These are phyloP conservation scores for Pestalotiopsis sp. DNA, from an alignment of 2,329 filamentous ascomycete species.

Conservation along the genomic window DNA sequence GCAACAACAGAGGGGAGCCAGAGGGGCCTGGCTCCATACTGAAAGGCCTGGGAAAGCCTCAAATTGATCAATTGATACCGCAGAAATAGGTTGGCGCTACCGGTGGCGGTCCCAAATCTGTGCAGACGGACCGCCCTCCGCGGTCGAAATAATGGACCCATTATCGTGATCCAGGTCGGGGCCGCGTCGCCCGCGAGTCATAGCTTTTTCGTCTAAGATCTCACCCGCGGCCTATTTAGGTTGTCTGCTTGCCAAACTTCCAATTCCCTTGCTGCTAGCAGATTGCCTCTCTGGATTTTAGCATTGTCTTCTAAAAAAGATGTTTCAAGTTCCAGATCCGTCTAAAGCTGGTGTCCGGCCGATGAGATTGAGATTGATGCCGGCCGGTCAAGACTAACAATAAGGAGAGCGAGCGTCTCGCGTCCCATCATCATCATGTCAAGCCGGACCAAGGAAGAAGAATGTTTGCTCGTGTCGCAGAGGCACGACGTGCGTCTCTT, in stretches of 20 bases:
- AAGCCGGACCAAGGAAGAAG: no score
- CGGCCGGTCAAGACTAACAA: neutral
- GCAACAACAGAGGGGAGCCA: neutral
- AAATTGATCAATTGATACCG: neutral
- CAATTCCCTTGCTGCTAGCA: neutral
- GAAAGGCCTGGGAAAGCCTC: neutral
- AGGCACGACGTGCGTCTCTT: neutral
- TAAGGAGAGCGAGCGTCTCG: neutral
- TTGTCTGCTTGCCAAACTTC: neutral
- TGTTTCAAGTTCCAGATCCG: neutral
- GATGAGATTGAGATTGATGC: neutral
- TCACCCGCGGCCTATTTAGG: neutral
- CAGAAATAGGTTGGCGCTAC: neutral
- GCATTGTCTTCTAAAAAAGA: neutral
- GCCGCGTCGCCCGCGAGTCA: neutral
- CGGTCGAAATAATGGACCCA: neutral
- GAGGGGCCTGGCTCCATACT: neutral
- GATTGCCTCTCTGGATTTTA: neutral
- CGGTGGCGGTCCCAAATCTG: neutral
- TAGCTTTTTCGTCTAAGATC: neutral
- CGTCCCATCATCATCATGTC: neutral
- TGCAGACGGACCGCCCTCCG: neutral
- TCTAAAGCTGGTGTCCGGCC: neutral
- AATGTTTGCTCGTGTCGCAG: neutral
- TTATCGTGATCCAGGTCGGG: neutral